Conservation (phyloP, 2,329 filamentous ascomycete species). For the Aureobasidium sp. region DNA sequence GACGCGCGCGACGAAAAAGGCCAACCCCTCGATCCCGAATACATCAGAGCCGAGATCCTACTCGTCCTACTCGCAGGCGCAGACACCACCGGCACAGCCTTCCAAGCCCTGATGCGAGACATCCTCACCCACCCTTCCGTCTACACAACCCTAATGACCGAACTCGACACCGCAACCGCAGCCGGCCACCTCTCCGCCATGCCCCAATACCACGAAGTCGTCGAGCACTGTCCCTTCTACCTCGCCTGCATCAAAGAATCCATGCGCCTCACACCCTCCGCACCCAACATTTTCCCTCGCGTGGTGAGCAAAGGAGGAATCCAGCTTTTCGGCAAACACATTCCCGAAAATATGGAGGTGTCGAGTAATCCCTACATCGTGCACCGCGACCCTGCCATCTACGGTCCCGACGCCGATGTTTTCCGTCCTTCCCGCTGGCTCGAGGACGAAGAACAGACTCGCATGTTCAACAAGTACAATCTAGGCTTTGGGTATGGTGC, state of each 20-base stretch:
- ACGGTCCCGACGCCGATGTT: constrained; percentile 24
- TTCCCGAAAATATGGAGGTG: constrained; percentile 19
- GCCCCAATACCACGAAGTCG: constrained; percentile 5
- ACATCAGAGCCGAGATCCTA: constrained; percentile 48
- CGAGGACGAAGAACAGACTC: constrained; percentile 34
- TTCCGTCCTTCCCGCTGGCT: constrained; percentile 22
- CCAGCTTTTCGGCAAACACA: constrained; percentile 19
- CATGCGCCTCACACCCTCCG: constrained; percentile 10
- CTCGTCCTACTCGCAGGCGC: constrained; percentile 47
- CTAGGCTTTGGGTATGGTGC: constrained; percentile 47
- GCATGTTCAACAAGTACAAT: constrained; percentile 39
- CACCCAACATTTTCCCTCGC: constrained; percentile 6
- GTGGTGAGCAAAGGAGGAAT: constrained; percentile 8
- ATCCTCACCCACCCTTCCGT: constrained; percentile 22
- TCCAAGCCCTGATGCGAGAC: constrained; percentile 23
- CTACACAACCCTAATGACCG: constrained; percentile 40
- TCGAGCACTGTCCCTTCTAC: constrained; percentile 8
- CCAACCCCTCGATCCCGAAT: constrained; percentile 42
- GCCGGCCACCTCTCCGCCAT: neutral
- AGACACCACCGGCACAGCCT: constrained; percentile 45
- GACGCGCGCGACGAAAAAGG: constrained; percentile 33
- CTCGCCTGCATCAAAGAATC: constrained; percentile 12
- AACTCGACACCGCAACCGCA: constrained; percentile 36
- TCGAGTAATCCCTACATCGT: constrained; percentile 16
- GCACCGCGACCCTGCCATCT: constrained; percentile 18